Conservation (phyloP, 192 early-diverging fungal genomes). For the Piromyces finnis region DNA sequence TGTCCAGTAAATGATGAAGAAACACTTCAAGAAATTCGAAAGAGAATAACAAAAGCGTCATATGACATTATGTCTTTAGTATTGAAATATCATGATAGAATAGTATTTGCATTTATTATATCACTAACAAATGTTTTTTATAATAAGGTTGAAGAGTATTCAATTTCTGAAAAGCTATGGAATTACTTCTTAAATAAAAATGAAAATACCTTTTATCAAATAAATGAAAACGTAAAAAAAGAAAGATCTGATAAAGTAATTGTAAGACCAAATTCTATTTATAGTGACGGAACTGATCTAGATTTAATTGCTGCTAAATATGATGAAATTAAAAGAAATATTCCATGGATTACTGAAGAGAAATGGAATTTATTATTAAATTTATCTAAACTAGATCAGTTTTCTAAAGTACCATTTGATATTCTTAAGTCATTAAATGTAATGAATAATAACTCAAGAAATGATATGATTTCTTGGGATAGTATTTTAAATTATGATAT, state of each 20-base stretch:
- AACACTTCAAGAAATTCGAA: background rate
- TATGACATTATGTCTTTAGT: background rate
- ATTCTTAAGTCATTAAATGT: background rate
- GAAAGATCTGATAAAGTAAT: background rate
- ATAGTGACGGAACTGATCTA: background rate
- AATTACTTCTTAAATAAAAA: background rate
- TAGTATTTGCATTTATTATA: background rate
- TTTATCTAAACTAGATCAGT: background rate
- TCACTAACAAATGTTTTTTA: background rate
- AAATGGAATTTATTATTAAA: background rate
- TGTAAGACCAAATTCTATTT: background rate
- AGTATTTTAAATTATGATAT: background rate
- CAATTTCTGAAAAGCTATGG: background rate
- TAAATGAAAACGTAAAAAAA: background rate
- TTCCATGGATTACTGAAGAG: background rate
- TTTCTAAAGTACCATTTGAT: background rate
- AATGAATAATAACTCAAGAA: background rate
- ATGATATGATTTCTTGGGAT: background rate
- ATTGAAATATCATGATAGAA: background rate
- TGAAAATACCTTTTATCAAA: background rate
- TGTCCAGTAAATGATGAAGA: background rate
- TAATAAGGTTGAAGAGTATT: background rate
- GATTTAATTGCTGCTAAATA: background rate
- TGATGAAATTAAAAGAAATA: background rate
- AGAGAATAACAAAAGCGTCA: background rate